These are phyloP conservation scores for Zygosaccharomyces bailii DNA, from an alignment of 805 yeast species.

Conservation along the genomic window DNA sequence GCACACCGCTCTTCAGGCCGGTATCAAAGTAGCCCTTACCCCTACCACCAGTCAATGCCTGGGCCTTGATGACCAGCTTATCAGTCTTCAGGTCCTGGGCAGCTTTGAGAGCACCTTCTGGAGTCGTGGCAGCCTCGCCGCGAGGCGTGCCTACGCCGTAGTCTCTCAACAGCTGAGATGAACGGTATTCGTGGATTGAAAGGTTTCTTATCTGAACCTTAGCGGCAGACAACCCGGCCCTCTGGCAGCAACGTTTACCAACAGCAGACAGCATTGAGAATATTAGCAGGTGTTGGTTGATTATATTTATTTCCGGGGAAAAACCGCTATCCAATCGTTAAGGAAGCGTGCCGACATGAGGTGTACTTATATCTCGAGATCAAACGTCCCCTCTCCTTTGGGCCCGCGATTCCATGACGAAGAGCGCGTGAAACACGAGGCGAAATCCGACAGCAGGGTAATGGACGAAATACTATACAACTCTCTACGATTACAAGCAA, in stretches of 20 bases:
- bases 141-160: conserved; percentile 90
- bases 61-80: conserved; percentile 92
- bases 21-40: conserved; percentile 98
- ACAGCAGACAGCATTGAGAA: conserved; percentile 14
- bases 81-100: conserved; percentile 68
- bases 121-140: conserved; percentile 87
- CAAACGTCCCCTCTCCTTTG: conserved; percentile 5
- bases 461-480: background rate
- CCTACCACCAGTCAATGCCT: conserved; percentile 98
- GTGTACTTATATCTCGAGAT: conserved; percentile 7
- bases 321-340: background rate
- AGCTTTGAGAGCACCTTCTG: conserved; percentile 79
- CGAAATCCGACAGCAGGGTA: conserved; percentile 6
- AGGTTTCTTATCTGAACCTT: conserved; percentile 52
- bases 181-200: conserved; percentile 93
- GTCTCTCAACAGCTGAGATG: conserved; percentile 76
- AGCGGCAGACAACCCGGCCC: conserved; percentile 4
- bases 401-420: conserved; percentile 6
- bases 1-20: conserved; percentile 96
- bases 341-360: background rate
- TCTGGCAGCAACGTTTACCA: conserved; percentile 13
- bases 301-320: background rate
- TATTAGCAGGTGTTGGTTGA: background rate
- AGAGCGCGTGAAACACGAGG: conserved; percentile 5
- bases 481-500: too few species aligned